phyloP scores from a whole-genome alignment of 306 rosid species.

The Glycine latifolia region DNA sequence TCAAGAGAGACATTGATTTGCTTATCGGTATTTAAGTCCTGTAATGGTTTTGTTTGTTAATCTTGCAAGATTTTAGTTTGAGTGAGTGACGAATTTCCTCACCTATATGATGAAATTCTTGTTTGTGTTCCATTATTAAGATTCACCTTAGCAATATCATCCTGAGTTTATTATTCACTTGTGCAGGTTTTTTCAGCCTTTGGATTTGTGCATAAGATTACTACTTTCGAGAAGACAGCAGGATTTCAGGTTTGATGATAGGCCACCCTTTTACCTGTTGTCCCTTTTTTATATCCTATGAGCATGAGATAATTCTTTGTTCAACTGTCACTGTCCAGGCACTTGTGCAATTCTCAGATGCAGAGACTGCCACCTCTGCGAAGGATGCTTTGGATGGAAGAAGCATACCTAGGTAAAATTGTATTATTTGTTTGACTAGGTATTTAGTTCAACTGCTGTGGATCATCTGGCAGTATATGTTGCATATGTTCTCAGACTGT shows the following conservation, averaged over 20 bases:
- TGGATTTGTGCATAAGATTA: conserved; percentile 99
- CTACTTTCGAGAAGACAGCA: conserved; percentile 98
- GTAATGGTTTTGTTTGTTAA: conserved; percentile 22
- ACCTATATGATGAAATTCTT: conserved; percentile 28
- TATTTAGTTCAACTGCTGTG: conserved; percentile 51
- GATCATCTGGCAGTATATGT: conserved; percentile 45
- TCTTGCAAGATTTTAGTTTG: conserved; percentile 16
- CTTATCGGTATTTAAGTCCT: conserved; percentile 2
- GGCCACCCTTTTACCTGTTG: conserved; percentile 12
- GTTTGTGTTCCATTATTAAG: conserved; percentile 22
- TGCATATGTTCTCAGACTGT: conserved; percentile 39
- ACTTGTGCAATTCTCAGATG: conserved; percentile 95
- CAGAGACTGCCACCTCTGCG: conserved; percentile 95
- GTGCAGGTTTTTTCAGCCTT: conserved; percentile 99
- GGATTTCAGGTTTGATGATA: conserved; percentile 85
- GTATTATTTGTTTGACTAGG: conserved; percentile 58
- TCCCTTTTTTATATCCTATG: conserved; percentile 9
- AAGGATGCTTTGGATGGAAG: conserved; percentile 96
- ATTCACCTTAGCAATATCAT: conserved; percentile 37
- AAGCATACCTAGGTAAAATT: conserved; percentile 95
- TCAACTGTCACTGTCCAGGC: conserved; percentile 64
- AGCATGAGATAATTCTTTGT: conserved; percentile 46
- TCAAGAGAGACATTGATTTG: conserved; percentile 23
- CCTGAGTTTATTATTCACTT: conserved; percentile 54
- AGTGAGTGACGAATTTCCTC: conserved; percentile 5